Base-by-base conservation (phyloP, 2,329 filamentous ascomycete genomes). In the Graphiopsis chlorocephala region DNA sequence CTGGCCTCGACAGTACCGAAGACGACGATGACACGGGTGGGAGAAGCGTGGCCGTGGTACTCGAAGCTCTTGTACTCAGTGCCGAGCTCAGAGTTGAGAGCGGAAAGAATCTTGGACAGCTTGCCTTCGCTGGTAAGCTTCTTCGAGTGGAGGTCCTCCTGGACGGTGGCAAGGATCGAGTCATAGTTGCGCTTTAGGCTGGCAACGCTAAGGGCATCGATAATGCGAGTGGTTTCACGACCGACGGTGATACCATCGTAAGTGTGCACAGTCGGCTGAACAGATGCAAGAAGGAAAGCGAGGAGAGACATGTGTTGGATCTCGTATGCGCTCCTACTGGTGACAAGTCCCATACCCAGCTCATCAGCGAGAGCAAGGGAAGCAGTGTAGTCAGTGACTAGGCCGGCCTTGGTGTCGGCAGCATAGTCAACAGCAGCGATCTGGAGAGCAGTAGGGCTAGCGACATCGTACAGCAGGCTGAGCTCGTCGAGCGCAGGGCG, bases 241-340 rank as follows among this genome's bases (percentile, higher is more conserved):
- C 90, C 90, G 67, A 94, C 88, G 65, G 87, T 89, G 64, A 97
- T 87, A 66, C 93, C 93, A 75, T 97, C 93, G 75, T 95, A 96
- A 70, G 93, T 87, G 77, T 97, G 93, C 29, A 97, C 84, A 0
- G 90, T 91, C n/a, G 93, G 93, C 29, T 94, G 77, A 15, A 95
- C 81, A 53, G 86, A 88, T 23, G 93, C 90, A 67, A 96, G 82
- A 26, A 96, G 80, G 3, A 92, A 97, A 0, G 93, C 87, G 72
- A 96, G 89, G n/a, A 97, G 81, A 8, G 93, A 86, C 90, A 97
- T 97, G 80, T 99, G 95, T 83, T 99, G 95, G 57, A 90, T 85
- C 81, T 99, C 95, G 71, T 96, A 93, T 31, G 91, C 88, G 31
- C 93, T 97, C 61, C 88, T 87, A 76, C 92, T 97, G 68, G 91